Percentiles rank a stretch among this genome's conserved stretches.
Evolutionary conservation across 306 rosid species (phyloP).

Genomic region (Oemleria cerasiformis): DNA sequence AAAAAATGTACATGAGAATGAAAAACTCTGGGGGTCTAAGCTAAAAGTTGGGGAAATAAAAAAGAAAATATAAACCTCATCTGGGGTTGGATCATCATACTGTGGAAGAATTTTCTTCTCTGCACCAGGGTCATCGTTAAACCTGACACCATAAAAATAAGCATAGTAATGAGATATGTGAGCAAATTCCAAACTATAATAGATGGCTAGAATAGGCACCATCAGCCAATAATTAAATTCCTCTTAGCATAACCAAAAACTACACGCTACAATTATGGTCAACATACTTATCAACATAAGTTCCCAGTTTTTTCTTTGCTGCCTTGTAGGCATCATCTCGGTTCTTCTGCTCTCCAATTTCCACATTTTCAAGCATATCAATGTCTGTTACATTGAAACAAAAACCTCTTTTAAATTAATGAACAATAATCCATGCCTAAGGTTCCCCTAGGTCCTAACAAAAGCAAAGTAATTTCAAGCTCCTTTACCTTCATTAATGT

Average conservation of each 20-base stretch:
- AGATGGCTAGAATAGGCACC: neutral
- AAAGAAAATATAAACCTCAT: slow-evolving; percentile 52
- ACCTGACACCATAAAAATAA: slow-evolving; percentile 46
- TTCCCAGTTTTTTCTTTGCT: slow-evolving; percentile 79
- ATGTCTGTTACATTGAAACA: slow-evolving; percentile 54
- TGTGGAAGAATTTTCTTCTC: slow-evolving; percentile 92
- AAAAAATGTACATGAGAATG: neutral
- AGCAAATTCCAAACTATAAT: neutral
- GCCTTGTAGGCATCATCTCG: slow-evolving; percentile 87
- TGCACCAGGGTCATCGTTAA: slow-evolving; percentile 66
- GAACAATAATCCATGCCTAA: slow-evolving; percentile 23
- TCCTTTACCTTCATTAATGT: slow-evolving; percentile 70
- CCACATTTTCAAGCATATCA: slow-evolving; percentile 95
- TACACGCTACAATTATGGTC: neutral
- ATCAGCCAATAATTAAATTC: neutral
- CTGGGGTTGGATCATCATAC: slow-evolving; percentile 77
- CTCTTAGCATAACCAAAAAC: slow-evolving; percentile 4
- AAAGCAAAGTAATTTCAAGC: slow-evolving; percentile 17
- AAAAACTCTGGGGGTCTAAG: neutral
- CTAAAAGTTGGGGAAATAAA: neutral
- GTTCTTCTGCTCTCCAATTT: slow-evolving; percentile 86
- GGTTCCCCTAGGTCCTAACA: slow-evolving; percentile 16
- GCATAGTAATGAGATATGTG: slow-evolving; percentile 4
- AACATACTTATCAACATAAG: slow-evolving; percentile 81
- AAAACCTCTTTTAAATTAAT: slow-evolving; percentile 30